These are phyloP conservation scores for Puccinellia tenuiflora DNA, from an alignment of 176 grass and related monocot genomes.

Conservation along the genomic window DNA sequence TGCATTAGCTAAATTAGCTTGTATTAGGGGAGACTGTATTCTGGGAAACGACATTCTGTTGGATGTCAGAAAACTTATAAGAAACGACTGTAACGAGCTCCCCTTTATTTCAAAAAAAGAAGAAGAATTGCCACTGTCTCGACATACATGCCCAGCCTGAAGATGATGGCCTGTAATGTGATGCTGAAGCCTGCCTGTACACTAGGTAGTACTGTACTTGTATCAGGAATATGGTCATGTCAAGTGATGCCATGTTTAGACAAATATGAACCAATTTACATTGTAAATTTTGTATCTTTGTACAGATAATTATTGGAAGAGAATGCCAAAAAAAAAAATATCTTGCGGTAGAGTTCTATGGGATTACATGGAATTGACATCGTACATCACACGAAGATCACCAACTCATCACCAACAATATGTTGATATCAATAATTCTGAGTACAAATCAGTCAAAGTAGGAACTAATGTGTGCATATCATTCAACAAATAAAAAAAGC, in stretches of 20 bases:
- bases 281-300: not conserved
- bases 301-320: not conserved
- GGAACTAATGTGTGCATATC: too few relatives aligned
- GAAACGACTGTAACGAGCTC: too few relatives aligned
- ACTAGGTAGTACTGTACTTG: not conserved
- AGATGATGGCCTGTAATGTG: not conserved
- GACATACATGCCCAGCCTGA: too few relatives aligned
- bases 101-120: too few relatives aligned
- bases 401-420: not conserved
- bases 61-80: too few relatives aligned
- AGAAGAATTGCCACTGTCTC: too few relatives aligned
- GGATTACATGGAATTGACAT: not conserved
- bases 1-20: too few relatives aligned
- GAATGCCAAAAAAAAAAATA: too few relatives aligned
- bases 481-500: too few relatives aligned
- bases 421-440: not conserved
- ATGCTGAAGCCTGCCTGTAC: not conserved
- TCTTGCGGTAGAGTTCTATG: not conserved
- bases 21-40: too few relatives aligned
- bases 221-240: slow-evolving; percentile 15
- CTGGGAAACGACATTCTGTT: too few relatives aligned
- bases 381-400: not conserved
- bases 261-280: not conserved
- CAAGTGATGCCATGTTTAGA: not conserved
- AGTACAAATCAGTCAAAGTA: not conserved